Conservation (phyloP, 2,329 filamentous ascomycete genomes). For the Cryphonectria naterciae region DNA sequence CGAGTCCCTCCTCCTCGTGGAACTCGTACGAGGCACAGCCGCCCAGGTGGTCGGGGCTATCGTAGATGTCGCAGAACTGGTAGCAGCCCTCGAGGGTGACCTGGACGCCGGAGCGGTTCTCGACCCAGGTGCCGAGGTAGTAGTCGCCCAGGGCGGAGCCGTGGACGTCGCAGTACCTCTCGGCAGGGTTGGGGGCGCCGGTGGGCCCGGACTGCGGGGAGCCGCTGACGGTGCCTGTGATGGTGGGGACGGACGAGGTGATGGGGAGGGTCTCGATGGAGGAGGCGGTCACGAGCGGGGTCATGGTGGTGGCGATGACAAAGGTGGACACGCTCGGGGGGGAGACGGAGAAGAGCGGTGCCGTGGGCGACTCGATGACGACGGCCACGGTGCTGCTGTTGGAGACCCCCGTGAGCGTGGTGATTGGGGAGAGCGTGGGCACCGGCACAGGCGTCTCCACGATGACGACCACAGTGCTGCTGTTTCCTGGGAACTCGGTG, state of each 20-base stretch:
- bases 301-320: slow-evolving; percentile 42
- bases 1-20: slow-evolving; percentile 37
- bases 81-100: slow-evolving; percentile 48
- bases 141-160: slow-evolving; percentile 42
- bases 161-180: slow-evolving; percentile 45
- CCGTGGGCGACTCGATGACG: not conserved
- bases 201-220: slow-evolving; percentile 37
- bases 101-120: slow-evolving; percentile 39
- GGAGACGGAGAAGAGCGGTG: not conserved
- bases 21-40: slow-evolving; percentile 44
- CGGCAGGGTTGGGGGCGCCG: slow-evolving; percentile 37
- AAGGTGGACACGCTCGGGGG: slow-evolving; percentile 25
- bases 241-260: slow-evolving; percentile 31
- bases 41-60: slow-evolving; percentile 37
- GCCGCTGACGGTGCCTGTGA: slow-evolving; percentile 36
- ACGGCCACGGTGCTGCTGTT: not conserved
- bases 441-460: not conserved
- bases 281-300: slow-evolving; percentile 37
- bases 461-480: slow-evolving; percentile 1
- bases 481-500: slow-evolving; percentile 4
- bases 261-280: slow-evolving; percentile 18
- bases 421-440: not conserved
- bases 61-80: slow-evolving; percentile 44
- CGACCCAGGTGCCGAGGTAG: slow-evolving; percentile 45
- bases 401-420: not conserved